Evolutionary conservation across 23 red algal species (phyloP), one percentile per base, ranked within the genome.

Genomic region (Cyanidium caldarium): DNA sequence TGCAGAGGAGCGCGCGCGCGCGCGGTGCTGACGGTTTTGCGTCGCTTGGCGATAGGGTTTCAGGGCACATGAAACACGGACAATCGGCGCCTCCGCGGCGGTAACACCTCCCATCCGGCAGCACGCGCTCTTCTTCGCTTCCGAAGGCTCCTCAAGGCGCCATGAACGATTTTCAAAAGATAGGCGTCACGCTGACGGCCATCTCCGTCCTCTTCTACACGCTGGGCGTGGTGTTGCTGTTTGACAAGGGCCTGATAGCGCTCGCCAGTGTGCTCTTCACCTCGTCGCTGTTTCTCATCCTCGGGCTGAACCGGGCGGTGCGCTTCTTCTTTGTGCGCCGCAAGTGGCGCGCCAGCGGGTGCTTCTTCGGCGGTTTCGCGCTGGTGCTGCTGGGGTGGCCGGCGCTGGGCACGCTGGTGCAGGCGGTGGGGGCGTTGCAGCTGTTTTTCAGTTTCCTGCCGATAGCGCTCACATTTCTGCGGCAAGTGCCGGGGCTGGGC

Each of bases 391-490:
- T 98, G 40, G 72, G 90, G 25, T 73, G 82, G 45, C 92, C 92
- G 0, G 72, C 88, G 12, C 21, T 88, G 38, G 92, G 92, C 5
- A 86, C 87, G 34, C 31, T 33, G 44, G 39, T 98, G 40, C 83
- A 98, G 70, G 68, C 58, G 19, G 71, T 85, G 16, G 92, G 92
- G 19, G 77, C 87, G 21, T 25, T 98, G 35, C 72, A 82, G 58
- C 68, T 98, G 21, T 98, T 98, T 58, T 79, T 84, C 17, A 79
- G 81, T 67, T 89, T 82, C 57, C 85, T 88, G 67, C 86, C 90
- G 35, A 76, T 85, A 23, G 80, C 75, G 33, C 68, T 88, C 58
- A 61, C 70, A 7, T 98, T 98, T 34, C 39, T 89, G 46, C 73
- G 84, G 42, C 5, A 77, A 25, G 65, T 78, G 37, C 87, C 87